phyloP scores from a whole-genome alignment of 768 basidiomycete genomes.

The Lactarius indigo region DNA sequence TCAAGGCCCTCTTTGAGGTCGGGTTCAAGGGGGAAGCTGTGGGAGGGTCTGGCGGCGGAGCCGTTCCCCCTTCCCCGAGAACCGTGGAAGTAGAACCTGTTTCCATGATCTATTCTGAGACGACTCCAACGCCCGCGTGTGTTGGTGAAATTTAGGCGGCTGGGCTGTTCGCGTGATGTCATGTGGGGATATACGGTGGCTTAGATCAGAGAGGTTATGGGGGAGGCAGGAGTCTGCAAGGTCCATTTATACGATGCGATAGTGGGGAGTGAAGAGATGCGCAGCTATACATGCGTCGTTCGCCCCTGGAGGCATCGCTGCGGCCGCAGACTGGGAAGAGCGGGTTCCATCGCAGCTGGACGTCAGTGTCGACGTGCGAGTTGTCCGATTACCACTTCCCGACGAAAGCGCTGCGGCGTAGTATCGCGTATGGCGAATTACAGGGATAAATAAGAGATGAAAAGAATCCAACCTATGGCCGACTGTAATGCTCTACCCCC shows the following conservation, averaged over 20 bases:
- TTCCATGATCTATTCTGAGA: slow-evolving; percentile 3
- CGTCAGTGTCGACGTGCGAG: too few species aligned
- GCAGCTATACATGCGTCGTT: background rate
- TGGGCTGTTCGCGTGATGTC: background rate
- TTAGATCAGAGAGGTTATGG: too few species aligned
- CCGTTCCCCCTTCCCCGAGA: background rate
- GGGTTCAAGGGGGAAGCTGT: background rate
- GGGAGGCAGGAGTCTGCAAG: too few species aligned
- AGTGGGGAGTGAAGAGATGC: background rate
- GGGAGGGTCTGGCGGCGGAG: background rate
- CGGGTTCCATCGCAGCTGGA: background rate
- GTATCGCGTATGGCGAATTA: too few species aligned
- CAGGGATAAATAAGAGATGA: too few species aligned
- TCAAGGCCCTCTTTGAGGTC: slow-evolving; percentile 17
- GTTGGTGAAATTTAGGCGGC: background rate
- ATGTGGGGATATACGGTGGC: too few species aligned
- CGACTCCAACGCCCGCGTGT: background rate
- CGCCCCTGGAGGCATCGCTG: background rate
- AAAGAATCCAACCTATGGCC: too few species aligned
- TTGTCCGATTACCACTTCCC: too few species aligned
- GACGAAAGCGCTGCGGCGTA: too few species aligned
- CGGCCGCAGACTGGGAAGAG: background rate
- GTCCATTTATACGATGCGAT: background rate
- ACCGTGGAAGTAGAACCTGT: slow-evolving; percentile 2
- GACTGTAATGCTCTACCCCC: too few species aligned